A percentile compares a stretch with the other conserved stretches of the same genome.
Evolutionary conservation across 2,329 filamentous ascomycete species (phyloP).

Genomic region (Aulographum hederae): DNA sequence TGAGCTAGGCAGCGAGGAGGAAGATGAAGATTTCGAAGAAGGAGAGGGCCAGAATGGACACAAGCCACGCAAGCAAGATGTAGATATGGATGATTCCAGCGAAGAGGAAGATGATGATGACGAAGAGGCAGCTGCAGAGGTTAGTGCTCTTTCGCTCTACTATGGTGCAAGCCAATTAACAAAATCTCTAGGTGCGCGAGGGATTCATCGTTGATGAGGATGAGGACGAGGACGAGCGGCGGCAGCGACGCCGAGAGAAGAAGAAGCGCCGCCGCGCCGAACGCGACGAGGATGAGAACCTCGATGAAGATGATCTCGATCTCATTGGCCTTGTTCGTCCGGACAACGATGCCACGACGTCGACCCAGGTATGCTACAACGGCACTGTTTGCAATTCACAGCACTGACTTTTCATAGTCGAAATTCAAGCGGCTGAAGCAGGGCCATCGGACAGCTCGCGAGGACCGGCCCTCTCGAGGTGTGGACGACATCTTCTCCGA

Average conservation of each 20-base stretch:
- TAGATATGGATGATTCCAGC: constrained; percentile 1
- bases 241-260: constrained; percentile 2
- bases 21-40: constrained; percentile 68
- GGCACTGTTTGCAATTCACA: constrained; percentile 2
- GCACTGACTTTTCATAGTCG: constrained; percentile 31
- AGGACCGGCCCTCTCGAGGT: constrained; percentile 44
- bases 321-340: constrained; percentile 73
- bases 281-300: constrained; percentile 4
- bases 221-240: constrained; percentile 5
- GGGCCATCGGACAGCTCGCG: constrained; percentile 58
- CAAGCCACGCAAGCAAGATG: not conserved
- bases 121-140: constrained; percentile 4
- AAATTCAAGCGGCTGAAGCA: constrained; percentile 96
- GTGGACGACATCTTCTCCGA: constrained; percentile 91
- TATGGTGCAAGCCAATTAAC: no score
- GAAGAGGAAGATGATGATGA: constrained; percentile 4
- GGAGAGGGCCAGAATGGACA: constrained; percentile 52
- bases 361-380: constrained; percentile 45
- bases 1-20: constrained; percentile 67
- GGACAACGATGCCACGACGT: constrained; percentile 46
- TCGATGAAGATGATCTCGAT: constrained; percentile 59
- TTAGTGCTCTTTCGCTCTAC: no score
- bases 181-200: constrained; percentile 5
- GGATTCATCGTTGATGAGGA: constrained; percentile 7
- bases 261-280: constrained; percentile 4